Percentiles rank a stretch among this genome's conserved stretches.
Evolutionary conservation across 306 rosid species (phyloP).

Genomic region (Rosa lucieae): DNA sequence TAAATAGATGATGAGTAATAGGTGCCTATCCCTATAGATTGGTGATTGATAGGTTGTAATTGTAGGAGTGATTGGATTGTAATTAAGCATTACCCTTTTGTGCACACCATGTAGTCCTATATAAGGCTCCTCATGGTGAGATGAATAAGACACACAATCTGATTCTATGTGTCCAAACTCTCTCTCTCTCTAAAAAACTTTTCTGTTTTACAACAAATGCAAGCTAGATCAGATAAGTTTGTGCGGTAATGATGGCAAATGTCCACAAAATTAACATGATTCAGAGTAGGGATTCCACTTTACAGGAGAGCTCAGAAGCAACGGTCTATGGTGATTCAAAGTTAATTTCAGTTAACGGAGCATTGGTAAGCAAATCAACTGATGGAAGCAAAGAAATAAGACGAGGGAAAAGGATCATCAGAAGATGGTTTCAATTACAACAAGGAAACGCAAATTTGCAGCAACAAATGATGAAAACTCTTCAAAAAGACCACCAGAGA

Average conservation of each 20-base stretch:
- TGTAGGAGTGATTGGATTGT: no score
- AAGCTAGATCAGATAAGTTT: no score
- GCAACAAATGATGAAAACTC: conserved; percentile 32
- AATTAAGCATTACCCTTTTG: no score
- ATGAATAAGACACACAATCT: no score
- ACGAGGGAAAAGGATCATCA: conserved; percentile 19
- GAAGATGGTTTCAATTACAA: conserved; percentile 54
- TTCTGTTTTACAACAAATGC: conserved; percentile 44
- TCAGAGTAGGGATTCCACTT: conserved; percentile 6
- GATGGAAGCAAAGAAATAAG: conserved; percentile 38
- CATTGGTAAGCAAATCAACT: conserved; percentile 26
- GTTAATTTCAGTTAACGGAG: conserved; percentile 14
- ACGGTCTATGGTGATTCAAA: conserved; percentile 15
- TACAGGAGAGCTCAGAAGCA: conserved; percentile 20
- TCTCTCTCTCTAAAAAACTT: no score
- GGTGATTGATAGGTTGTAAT: no score
- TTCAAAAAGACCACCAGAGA: conserved; percentile 29
- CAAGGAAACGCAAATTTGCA: conserved; percentile 39
- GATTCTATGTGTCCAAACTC: no score
- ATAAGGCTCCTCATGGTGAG: no score
- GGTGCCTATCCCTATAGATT: no score
- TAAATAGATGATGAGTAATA: no score
- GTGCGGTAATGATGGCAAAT: not conserved
- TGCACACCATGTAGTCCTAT: no score
- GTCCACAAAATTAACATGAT: conserved; percentile 29